Evolutionary conservation across 225 moss, liverwort and hornwort species (phyloP), one percentile per base, ranked within the genome.

Genomic region (Anthoceros angustus): DNA sequence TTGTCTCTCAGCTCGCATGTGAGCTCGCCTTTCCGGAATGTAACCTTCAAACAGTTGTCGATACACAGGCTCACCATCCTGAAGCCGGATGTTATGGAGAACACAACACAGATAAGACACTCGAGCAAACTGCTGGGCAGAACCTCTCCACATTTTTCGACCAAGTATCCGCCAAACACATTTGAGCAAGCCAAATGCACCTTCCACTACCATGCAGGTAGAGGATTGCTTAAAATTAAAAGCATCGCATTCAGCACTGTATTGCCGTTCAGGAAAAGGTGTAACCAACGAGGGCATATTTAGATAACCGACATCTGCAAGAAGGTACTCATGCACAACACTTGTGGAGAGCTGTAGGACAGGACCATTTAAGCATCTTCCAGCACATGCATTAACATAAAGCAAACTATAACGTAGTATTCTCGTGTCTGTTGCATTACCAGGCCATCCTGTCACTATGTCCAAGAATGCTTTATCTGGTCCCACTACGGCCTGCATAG

Each of bases 101-200:
- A 87, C 74, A 72, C 90, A 91, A 73, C 87, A 87, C 62, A 82
- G 82, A 42, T 84, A 78, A 46, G 87, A 82, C 71, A 86, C 78
- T 43, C 81, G 83, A 12, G 87, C 85, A 39, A 87, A 80, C 49
- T 83, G 80, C 67, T 86, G 79, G 71, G 84, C 74, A 62, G 82
- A 75, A 1, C 86, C 86, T 20, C 86, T 82, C 84, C 84, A 86
- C 75, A 91, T 80, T 39, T 78, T 87, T 20, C 86, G 82, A 15
- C 55, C 55, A 7, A 55, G n/a, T 7, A 55, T 55, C 4, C 18
- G n/a, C 55, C 55, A 64, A 83, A 83, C 71, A 91, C 69, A 50
- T 70, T 91, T 91, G 66, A 91, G 72, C 63, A 86, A 80, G 66
- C 75, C 82, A 14, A 87, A 86, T 12, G 86, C 87, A 60, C 80